Evolutionary conservation across 2,329 filamentous ascomycete genomes (phyloP), one percentile per base, ranked within the genome.

Genomic region (Penicillium sp.): DNA sequence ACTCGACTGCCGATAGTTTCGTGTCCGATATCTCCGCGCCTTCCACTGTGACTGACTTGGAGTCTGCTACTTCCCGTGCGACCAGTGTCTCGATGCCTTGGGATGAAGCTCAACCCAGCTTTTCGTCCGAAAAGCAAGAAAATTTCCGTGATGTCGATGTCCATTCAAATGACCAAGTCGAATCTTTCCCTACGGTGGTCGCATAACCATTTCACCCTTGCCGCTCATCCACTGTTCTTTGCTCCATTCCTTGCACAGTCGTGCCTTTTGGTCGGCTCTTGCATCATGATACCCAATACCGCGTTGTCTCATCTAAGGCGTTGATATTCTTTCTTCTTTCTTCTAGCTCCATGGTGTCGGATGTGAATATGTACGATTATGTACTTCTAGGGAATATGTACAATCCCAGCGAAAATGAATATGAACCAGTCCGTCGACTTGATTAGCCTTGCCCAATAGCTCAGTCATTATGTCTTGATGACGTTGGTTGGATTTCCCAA

Each of bases 21-120:
- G 61, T 64, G 5, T 61, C 63, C 5, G 69, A 71, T 27, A 64
- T 64, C 51, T 71, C 68, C 8, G 56, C 60, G 5, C 57, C 62
- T 10, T 68, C 64, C 2, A 67, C 60, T 5, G 52, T 59, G 29
- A 66, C 68, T n/a, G 67, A 67, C 36, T 60, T 61, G n/a, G 62
- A 60, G 8, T 71, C 66, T 16, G 52, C 54, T 36, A 64, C 60
- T 9, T 71, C 70, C 9, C 65, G 57, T 18, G 63, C 69, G 16
- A 69, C 69, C 13, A 71, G 70, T 39, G 55, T 72, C 8, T 70
- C 56, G 4, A 39, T 56, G 24, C 43, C 45, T 36, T 43, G 47
- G 21, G 62, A 66, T 4, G 60, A 61, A 14, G 22, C 49, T 11
- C 59, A 59, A 14, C 27, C 11, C 44, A 46, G 2, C 38, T 24